Evolutionary conservation across 306 rosid species (phyloP), one percentile per base, ranked within the genome.

Genomic region (Vigna mungo): DNA sequence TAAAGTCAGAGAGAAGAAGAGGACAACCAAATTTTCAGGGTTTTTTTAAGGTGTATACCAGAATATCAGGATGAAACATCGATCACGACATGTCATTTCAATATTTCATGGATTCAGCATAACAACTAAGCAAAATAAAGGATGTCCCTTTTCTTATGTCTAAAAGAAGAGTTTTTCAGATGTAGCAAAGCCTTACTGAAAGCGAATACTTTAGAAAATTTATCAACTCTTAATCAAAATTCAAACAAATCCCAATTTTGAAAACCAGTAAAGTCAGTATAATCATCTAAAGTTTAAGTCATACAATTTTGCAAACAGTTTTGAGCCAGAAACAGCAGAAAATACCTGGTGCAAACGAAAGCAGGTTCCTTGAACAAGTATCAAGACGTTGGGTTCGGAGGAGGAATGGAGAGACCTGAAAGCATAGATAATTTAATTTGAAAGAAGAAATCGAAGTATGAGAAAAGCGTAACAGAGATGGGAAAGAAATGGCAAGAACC

Each of bases 321-420:
- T 27, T 44, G 64, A 44, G 41, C n/a, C 49, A 8, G 62, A 32
- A 18, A 23, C 6, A 44, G 14, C 32, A 30, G 39, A 55, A 58
- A 58, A 58, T n/a, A 94, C 98, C 97, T 90, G 91, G 85, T 94
- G 98, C 47, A 94, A 87, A 46, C 74, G 88, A 80, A 94, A 94
- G 78, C 90, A 87, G 71, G 89, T 84, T 76, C 92, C 97, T 76
- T 79, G 82, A 70, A 91, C 97, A 43, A 72, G 86, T 60, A 91
- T 81, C 56, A 76, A 30, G 7, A 88, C 82, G 36, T 94, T 96
- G 17, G 98, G 37, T 81, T 86, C 80, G 30, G 72, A 64, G 49
- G 91, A 88, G 0, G 83, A 77, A 12, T 77, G 79, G 7, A 60
- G 75, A 47, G 89, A 82, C 98, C 98, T 94, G 20, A 79, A 13